Percentiles rank a stretch among this genome's conserved stretches.
Evolutionary conservation across 306 rosid species (phyloP).

Genomic region (Argentina anserina): DNA sequence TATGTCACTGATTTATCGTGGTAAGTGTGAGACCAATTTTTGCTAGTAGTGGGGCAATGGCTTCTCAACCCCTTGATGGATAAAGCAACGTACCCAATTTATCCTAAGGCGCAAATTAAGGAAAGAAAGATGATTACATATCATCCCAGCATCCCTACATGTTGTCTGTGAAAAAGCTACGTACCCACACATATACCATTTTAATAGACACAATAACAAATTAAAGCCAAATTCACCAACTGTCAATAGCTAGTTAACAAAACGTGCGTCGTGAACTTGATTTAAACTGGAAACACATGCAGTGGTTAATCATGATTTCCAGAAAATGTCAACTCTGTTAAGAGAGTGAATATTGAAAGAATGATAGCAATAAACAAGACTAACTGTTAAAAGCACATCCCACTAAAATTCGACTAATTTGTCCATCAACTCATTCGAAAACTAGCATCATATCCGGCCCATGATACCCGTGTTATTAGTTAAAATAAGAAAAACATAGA

Average conservation of each 20-base stretch:
- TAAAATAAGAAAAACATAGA: no score
- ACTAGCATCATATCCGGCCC: no score
- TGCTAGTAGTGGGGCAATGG: no score
- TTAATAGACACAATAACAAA: background rate
- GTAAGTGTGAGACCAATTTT: no score
- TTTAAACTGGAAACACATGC: constrained; percentile 2
- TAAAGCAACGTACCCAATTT: no score
- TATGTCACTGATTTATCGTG: no score
- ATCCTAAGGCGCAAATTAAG: background rate
- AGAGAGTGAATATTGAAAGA: background rate
- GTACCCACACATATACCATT: background rate
- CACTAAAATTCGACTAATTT: background rate
- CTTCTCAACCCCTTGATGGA: no score
- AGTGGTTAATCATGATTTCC: background rate
- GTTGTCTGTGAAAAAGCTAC: background rate
- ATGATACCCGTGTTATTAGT: no score
- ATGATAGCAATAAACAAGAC: background rate
- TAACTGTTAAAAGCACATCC: background rate
- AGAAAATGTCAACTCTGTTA: background rate
- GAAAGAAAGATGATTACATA: background rate
- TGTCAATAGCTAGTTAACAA: background rate
- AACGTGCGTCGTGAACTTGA: background rate
- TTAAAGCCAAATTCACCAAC: background rate
- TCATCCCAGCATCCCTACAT: background rate
- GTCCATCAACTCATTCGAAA: no score